Percentiles rank a stretch among this genome's conserved stretches.
Evolutionary conservation across 352 stramenopile genomes (phyloP).

Genomic region (Pilasporangium apinafurcum): DNA sequence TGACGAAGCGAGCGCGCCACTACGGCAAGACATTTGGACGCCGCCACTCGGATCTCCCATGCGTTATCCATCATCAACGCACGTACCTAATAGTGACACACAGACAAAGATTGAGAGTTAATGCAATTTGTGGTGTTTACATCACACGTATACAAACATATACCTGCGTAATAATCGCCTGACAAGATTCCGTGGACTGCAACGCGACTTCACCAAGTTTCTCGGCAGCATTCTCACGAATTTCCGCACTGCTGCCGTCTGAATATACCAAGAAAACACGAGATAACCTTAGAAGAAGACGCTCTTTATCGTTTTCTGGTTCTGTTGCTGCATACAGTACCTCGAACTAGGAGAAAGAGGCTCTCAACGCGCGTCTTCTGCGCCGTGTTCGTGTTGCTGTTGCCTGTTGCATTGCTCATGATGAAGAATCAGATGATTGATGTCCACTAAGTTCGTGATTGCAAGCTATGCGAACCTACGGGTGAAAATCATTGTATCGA

Average conservation of each 20-base stretch:
- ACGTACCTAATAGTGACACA: constrained; percentile 26
- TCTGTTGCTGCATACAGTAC: constrained; percentile 12
- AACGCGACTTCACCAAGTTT: constrained; percentile 57
- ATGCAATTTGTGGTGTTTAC: not conserved
- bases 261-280: not conserved
- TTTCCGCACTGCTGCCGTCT: constrained; percentile 69
- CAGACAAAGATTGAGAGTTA: not conserved
- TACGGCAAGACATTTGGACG: constrained; percentile 52
- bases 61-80: constrained; percentile 35
- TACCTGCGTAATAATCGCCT: constrained; percentile 46
- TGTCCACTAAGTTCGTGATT: no score
- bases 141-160: not conserved
- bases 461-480: not conserved
- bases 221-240: constrained; percentile 65
- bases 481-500: no score
- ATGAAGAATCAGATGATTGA: no score
- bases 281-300: not conserved
- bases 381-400: constrained; percentile 3
- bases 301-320: not conserved
- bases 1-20: constrained; percentile 34
- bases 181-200: constrained; percentile 33
- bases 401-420: not conserved
- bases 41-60: constrained; percentile 74
- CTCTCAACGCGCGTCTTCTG: constrained; percentile 69
- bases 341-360: constrained; percentile 68